Conservation (phyloP, 768 basidiomycete genomes). For the Gloeopeniophorella convolvens region DNA sequence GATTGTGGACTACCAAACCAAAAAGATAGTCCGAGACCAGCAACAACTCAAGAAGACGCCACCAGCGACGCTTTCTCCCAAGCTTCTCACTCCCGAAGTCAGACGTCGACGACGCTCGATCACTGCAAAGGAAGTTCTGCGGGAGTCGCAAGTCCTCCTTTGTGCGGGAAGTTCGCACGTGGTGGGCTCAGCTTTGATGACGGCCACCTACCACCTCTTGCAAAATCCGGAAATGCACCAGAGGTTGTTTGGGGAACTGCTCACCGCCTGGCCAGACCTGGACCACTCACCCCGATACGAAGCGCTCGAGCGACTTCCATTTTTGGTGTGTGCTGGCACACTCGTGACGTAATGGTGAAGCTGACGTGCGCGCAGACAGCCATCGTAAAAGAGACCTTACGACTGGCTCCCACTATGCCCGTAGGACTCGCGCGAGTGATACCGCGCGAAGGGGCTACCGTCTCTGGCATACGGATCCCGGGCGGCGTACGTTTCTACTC, state of each 20-base stretch:
- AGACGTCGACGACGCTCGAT: neutral
- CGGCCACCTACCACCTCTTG: neutral
- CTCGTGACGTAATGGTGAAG: too few relatives aligned
- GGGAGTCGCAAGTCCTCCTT: neutral
- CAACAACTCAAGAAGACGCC: neutral
- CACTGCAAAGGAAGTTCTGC: neutral
- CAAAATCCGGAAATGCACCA: neutral
- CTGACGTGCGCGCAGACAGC: neutral
- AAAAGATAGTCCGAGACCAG: neutral
- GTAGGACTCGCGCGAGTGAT: slow-evolving; percentile 4
- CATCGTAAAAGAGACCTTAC: slow-evolving; percentile 4
- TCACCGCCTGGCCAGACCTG: neutral
- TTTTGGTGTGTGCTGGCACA: neutral
- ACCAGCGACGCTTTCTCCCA: neutral
- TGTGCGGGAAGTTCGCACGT: neutral
- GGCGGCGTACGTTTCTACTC: neutral
- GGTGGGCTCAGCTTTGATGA: neutral
- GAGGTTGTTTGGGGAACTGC: neutral
- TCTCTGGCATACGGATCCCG: neutral
- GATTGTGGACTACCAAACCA: neutral
- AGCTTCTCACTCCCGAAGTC: neutral
- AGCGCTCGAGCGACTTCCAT: neutral
- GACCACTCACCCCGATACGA: neutral
- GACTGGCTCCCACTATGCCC: neutral
- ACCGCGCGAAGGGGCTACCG: neutral